Evolutionary conservation across 805 yeast species (phyloP), one percentile per base, ranked within the genome.

Genomic region (Sugiyamaella lignohabitans): DNA sequence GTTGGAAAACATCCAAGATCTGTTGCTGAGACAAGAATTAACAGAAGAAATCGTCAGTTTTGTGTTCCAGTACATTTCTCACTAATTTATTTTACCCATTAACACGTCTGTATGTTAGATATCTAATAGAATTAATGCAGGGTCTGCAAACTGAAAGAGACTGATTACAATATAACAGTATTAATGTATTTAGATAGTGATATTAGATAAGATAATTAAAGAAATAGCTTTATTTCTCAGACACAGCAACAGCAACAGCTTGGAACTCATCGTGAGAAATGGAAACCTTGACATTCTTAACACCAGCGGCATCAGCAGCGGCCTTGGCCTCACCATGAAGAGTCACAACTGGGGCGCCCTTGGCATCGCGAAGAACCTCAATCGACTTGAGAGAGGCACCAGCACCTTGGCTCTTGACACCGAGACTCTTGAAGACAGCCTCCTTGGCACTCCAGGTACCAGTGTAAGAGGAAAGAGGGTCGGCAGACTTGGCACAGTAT

Each of bases 401-500:
- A 14, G 91, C 96, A 50, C 99, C 99, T 63, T 81, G 78, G 40
- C 95, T 80, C 61, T 78, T 76, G 53, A 87, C 95, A 52, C 93
- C 89, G 62, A 93, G 74, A 17, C 96, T 86, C 73, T 93, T 93
- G 82, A 93, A 93, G 30, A 89, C 97, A 38, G 99, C 98, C 72
- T 93, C 99, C 71, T 93, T 93, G 39, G 98, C 98, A 24, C 96
- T 87, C 99, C 99, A 93, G 38, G 95, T 84, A 41, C 99, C 99
- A 22, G 98, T 88, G 68, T 77, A 93, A 2, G 97, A 87, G 11
- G 98, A 87, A 61, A 80, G 84, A 43, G 93, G 86, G 55, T 75
- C 75, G 38, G 97, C 74, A 27, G 96, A 80, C 29, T 71, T 62
- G 50, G 67, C 56, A 67, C 97, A 88, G 74, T 93, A 93, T 30